Percentiles rank a stretch among this genome's conserved stretches.
These are phyloP conservation scores for Exophiala alcalophila DNA, from an alignment of 2,329 filamentous ascomycete species.

Conservation along the genomic window DNA sequence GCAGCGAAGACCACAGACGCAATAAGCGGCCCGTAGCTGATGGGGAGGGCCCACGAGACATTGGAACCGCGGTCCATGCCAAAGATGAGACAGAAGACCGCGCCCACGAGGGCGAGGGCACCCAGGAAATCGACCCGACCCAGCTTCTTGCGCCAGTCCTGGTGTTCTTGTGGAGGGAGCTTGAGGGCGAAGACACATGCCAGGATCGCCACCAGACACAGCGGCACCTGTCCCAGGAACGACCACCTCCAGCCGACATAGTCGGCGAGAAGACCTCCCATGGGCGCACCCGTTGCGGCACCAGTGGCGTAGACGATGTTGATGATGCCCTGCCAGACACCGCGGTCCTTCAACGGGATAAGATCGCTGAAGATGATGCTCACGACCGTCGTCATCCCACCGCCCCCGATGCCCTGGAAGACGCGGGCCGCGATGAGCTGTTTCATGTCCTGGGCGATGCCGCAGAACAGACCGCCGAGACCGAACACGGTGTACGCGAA, in stretches of 20 bases:
- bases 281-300: conserved; percentile 63
- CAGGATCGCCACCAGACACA: conserved; percentile 64
- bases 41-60: conserved; percentile 59
- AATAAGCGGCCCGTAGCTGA: conserved; percentile 58
- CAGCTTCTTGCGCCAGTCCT: conserved; percentile 65
- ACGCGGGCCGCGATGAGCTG: conserved; percentile 40
- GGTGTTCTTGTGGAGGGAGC: conserved; percentile 56
- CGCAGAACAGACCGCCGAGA: conserved; percentile 40
- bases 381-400: conserved; percentile 45
- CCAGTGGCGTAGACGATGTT: conserved; percentile 70
- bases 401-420: conserved; percentile 45
- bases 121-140: conserved; percentile 70
- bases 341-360: conserved; percentile 49
- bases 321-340: conserved; percentile 52
- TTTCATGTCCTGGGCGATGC: conserved; percentile 38
- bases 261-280: conserved; percentile 70
- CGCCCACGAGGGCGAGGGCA: conserved; percentile 63
- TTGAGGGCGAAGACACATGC: conserved; percentile 62
- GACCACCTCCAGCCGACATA: conserved; percentile 74
- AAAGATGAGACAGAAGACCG: conserved; percentile 64
- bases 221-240: conserved; percentile 67
- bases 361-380: conserved; percentile 50
- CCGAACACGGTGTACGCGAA: conserved; percentile 42
- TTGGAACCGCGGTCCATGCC: conserved; percentile 73
- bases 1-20: conserved; percentile 59